phyloP scores from a whole-genome alignment of 177 flowering plant species.

The Vitis hybrid region DNA sequence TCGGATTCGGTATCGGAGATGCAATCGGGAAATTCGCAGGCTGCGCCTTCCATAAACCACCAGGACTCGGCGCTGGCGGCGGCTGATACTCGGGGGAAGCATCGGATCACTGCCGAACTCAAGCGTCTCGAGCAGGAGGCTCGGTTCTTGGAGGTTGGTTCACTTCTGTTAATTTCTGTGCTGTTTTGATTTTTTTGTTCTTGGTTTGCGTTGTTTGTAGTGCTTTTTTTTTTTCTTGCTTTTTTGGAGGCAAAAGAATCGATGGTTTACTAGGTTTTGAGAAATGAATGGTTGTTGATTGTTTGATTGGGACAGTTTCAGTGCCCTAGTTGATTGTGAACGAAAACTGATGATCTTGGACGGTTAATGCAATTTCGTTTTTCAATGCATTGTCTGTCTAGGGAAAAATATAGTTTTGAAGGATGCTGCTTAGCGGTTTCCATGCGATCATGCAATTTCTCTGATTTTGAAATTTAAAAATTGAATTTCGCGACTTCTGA shows the following conservation, averaged over 20 bases:
- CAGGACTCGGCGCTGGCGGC: constrained; percentile 14
- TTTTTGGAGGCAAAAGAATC: background rate
- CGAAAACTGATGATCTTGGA: no score
- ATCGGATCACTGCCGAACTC: constrained; percentile 82
- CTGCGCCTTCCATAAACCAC: constrained; percentile 9
- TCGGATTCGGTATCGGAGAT: constrained; percentile 10
- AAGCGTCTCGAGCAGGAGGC: constrained; percentile 90
- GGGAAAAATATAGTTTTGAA: no score
- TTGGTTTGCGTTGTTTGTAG: background rate
- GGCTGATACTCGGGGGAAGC: constrained; percentile 75
- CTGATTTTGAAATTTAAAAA: no score
- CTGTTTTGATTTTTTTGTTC: background rate
- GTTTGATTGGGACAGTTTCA: background rate
- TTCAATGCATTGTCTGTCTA: no score
- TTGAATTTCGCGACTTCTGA: no score
- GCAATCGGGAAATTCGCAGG: constrained; percentile 20
- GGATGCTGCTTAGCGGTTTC: no score
- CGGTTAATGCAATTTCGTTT: no score
- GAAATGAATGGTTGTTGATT: no score
- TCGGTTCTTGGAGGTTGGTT: constrained; percentile 68
- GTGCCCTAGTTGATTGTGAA: background rate
- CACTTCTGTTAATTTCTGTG: constrained; percentile 4
- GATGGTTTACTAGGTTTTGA: background rate
- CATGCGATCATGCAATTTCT: no score
- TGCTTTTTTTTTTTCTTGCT: background rate